Evolutionary conservation across 495 filamentous ascomycete genomes (phyloP), one percentile per base, ranked within the genome.

Genomic region (Neurospora sp.): DNA sequence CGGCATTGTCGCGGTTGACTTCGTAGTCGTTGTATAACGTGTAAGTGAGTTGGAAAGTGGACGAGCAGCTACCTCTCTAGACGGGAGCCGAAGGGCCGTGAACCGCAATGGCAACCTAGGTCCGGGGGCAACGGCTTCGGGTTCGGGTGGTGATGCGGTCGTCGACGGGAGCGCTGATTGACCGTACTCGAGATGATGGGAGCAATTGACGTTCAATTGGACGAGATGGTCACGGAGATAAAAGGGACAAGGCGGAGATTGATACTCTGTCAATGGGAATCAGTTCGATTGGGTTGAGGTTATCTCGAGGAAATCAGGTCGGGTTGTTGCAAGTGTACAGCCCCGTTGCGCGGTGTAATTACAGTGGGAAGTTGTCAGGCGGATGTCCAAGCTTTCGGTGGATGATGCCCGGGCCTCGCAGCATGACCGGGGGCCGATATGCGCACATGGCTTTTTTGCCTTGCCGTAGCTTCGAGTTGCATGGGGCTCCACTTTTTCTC

Each of bases 1-100:
- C 87, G 93, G 89, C 82, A 83, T 88, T 78, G 73, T 76, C 73
- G 68, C 48, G 71, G 70, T 22, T 69, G 53, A 3, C 39, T 35
- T 27, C 12, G 22, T 7, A n/a, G 73, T 14, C 8, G 48, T 65
- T 65, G 16, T 48, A 27, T 7, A 14, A 35, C 68, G 10, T n/a
- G 20, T 27, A 22, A 12, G 37, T 27, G 17, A 14, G 45, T 44
- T 70, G 16, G 44, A 42, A 22, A 31, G 65, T 70, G 9, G 48
- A 35, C 20, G 35, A 31, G 17, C 4, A 74, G 44, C 27, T 41
- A 27, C 22, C 53, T 65, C 48, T 59, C 12, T 31, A 4, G 53
- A 27, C 27, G 27, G 27, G 27, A 65, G 22, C 14, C 10, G 45
- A 59, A 14, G 53, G 14, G 6, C 53, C 14, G 53, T 65, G 14